A percentile compares a stretch with the other conserved stretches of the same genome.
phyloP scores from a whole-genome alignment of 2,329 filamentous ascomycete genomes.

The Botrytis pseudocinerea region DNA sequence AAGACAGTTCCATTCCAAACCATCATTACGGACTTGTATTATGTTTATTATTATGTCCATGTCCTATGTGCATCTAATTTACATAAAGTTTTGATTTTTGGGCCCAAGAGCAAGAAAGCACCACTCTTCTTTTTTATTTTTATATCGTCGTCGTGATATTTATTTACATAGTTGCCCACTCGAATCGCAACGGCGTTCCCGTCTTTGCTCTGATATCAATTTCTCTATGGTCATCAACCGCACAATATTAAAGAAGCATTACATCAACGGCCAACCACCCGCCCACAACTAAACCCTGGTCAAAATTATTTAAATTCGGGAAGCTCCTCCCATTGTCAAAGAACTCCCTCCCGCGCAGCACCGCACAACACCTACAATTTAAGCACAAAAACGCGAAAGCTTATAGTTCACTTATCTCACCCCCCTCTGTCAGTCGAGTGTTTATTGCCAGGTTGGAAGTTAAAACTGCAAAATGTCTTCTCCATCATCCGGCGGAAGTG shows the following conservation, averaged over 20 bases:
- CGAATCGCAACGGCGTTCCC: not conserved
- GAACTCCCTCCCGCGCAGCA: not conserved
- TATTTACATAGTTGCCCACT: not conserved
- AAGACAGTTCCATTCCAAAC: not conserved
- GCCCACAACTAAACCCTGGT: not conserved
- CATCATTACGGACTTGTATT: not conserved
- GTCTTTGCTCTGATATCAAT: not conserved
- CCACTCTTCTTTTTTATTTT: not conserved
- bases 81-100: conserved; percentile 6
- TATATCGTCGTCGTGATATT: not conserved
- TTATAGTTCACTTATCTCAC: not conserved
- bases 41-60: not conserved
- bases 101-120: not conserved
- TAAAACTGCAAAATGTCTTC: conserved; percentile 39
- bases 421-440: conserved; percentile 11
- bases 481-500: conserved; percentile 40
- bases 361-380: not conserved
- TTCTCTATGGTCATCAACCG: not conserved
- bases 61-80: not conserved
- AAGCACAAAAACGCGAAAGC: conserved; percentile 9
- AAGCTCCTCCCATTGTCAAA: conserved; percentile 2
- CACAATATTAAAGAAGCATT: not conserved
- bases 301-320: conserved; percentile 14
- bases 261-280: not conserved
- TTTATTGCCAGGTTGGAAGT: not conserved